Evolutionary conservation across 2,329 filamentous ascomycete species (phyloP).

Genomic region (Grosmannia huntii): DNA sequence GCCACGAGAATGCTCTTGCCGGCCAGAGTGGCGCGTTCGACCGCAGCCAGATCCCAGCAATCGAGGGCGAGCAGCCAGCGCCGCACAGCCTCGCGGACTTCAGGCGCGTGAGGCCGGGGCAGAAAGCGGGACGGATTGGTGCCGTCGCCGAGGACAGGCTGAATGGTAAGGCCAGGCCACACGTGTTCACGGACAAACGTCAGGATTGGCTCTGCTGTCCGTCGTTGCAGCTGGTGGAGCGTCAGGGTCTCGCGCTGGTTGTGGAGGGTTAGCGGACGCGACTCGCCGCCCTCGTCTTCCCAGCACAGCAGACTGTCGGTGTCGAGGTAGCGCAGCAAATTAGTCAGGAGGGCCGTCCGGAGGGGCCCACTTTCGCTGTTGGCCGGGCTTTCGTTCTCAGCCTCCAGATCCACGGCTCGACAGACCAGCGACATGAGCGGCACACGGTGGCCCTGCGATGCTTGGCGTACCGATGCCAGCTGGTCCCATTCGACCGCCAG

Average conservation of each 20-base stretch:
- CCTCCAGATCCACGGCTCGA: constrained; percentile 68
- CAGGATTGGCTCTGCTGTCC: constrained; percentile 57
- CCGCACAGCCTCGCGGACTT: constrained; percentile 63
- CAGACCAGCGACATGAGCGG: constrained; percentile 78
- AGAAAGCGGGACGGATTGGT: constrained; percentile 47
- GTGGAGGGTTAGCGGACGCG: constrained; percentile 9
- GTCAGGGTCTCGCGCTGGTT: constrained; percentile 19
- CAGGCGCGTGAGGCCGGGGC: constrained; percentile 57
- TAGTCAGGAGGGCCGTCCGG: constrained; percentile 50
- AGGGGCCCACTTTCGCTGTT: constrained; percentile 28
- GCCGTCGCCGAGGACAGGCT: constrained; percentile 67
- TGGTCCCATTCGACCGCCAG: constrained; percentile 91
- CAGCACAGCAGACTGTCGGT: constrained; percentile 92
- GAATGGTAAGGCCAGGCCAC: constrained; percentile 73
- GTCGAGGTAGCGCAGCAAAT: constrained; percentile 72
- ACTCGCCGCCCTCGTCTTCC: constrained; percentile 45
- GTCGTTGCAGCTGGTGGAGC: constrained; percentile 60
- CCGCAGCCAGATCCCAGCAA: constrained; percentile 70
- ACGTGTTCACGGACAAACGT: constrained; percentile 57
- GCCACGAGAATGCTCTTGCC: constrained; percentile 78
- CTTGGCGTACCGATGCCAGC: constrained; percentile 69
- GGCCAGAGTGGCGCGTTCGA: constrained; percentile 74
- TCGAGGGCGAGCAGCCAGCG: constrained; percentile 64
- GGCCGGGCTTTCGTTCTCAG: constrained; percentile 27
- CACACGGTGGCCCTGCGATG: constrained; percentile 74